phyloP scores from a whole-genome alignment of 257 asterid genomes.

The Solanum dulcamara region DNA sequence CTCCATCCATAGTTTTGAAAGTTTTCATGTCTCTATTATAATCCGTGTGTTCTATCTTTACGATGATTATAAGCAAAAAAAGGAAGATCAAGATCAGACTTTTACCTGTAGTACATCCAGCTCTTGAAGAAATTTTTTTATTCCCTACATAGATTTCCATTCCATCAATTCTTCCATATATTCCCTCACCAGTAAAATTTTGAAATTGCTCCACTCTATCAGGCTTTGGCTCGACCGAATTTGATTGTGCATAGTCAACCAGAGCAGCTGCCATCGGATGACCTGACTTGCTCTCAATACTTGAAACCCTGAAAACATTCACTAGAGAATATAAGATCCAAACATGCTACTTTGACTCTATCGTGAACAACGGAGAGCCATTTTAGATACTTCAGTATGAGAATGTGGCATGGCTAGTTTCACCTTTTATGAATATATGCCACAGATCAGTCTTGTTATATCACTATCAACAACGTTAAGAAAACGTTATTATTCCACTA shows the following conservation, averaged over 20 bases:
- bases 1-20: not conserved
- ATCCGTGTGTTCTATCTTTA: not conserved
- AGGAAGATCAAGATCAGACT: not conserved
- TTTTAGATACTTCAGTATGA: not conserved
- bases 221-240: constrained; percentile 45
- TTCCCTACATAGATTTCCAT: constrained; percentile 54
- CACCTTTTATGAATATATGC: not conserved
- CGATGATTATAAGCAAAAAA: not conserved
- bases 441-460: not conserved
- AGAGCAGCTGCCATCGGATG: constrained; percentile 89
- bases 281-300: constrained; percentile 79
- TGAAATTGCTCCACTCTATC: constrained; percentile 50
- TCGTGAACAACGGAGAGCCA: not conserved
- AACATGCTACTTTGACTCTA: not conserved
- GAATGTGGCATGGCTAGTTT: not conserved
- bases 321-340: not conserved
- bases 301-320: constrained; percentile 49
- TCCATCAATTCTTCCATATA: constrained; percentile 57
- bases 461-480: not conserved
- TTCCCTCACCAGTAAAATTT: constrained; percentile 86
- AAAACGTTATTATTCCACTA: not conserved
- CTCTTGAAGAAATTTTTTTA: constrained; percentile 49
- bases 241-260: constrained; percentile 38
- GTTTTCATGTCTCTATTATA: not conserved
- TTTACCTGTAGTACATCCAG: constrained; percentile 58